phyloP scores from a whole-genome alignment of 306 rosid genomes.

The Gastrolobium villosum region DNA sequence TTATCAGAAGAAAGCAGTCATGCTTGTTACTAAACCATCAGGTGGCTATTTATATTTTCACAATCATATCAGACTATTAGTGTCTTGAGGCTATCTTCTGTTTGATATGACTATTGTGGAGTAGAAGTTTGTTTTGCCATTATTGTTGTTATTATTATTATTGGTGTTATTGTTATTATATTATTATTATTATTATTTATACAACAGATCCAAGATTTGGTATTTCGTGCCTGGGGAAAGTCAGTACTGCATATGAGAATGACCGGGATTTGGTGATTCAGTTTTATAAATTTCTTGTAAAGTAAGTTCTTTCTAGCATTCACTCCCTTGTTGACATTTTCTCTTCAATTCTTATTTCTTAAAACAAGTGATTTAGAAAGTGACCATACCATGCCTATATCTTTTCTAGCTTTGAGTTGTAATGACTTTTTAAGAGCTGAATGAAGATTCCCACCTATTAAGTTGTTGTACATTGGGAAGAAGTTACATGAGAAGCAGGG shows the following conservation, averaged over 20 bases:
- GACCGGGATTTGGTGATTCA: conserved; percentile 80
- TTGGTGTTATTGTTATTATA: no score
- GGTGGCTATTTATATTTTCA: neutral
- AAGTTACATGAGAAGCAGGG: conserved; percentile 19
- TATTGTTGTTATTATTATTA: neutral
- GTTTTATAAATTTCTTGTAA: conserved; percentile 72
- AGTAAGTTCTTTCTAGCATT: conserved; percentile 54
- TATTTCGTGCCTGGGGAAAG: conserved; percentile 78
- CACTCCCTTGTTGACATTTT: conserved; percentile 10
- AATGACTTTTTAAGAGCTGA: conserved; percentile 24
- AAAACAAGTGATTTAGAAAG: neutral
- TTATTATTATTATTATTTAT: neutral
- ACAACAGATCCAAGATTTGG: conserved; percentile 81
- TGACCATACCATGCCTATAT: conserved; percentile 3
- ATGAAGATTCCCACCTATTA: neutral
- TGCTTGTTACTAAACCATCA: conserved; percentile 3
- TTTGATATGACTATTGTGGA: neutral
- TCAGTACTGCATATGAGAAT: conserved; percentile 67
- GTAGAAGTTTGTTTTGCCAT: neutral
- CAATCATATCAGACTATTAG: neutral
- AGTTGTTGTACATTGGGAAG: neutral
- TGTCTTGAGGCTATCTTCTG: conserved; percentile 1
- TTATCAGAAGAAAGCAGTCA: neutral
- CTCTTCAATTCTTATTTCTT: neutral
- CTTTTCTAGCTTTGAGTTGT: conserved; percentile 37